These are phyloP conservation scores for Allomyces macrogynus DNA, from an alignment of 192 early-diverging fungal genomes.

Conservation along the genomic window DNA sequence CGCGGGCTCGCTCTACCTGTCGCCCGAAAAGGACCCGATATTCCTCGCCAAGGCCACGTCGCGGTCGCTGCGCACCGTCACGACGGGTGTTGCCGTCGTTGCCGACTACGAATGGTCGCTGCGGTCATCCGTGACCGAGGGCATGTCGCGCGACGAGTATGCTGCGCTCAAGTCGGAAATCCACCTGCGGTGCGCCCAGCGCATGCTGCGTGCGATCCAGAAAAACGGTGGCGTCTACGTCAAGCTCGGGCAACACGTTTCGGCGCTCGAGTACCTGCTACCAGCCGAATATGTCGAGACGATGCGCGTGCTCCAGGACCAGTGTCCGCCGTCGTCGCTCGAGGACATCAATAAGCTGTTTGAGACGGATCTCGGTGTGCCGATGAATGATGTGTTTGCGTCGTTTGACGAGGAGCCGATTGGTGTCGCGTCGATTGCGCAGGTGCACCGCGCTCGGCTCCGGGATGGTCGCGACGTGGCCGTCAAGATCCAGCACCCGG, in stretches of 20 bases:
- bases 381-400: slow-evolving; percentile 45
- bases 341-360: slow-evolving; percentile 51
- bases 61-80: slow-evolving; percentile 19
- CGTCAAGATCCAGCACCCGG: slow-evolving; percentile 83
- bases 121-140: slow-evolving; percentile 2
- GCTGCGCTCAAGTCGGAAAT: slow-evolving; percentile 21
- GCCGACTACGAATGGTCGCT: slow-evolving; percentile 36
- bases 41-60: slow-evolving; percentile 8
- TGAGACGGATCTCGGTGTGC: slow-evolving; percentile 37
- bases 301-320: slow-evolving; percentile 63
- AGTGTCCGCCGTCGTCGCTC: slow-evolving; percentile 50
- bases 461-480: slow-evolving; percentile 55
- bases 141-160: slow-evolving; percentile 9
- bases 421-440: slow-evolving; percentile 84
- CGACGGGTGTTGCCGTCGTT: slow-evolving; percentile 18
- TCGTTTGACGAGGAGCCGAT: slow-evolving; percentile 64
- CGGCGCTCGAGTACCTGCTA: slow-evolving; percentile 63
- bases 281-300: slow-evolving; percentile 78
- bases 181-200: slow-evolving; percentile 47
- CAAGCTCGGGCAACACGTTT: slow-evolving; percentile 72
- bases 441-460: slow-evolving; percentile 68
- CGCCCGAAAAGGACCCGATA: neutral
- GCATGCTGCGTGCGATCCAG: slow-evolving; percentile 35
- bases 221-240: slow-evolving; percentile 66
- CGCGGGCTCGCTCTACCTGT: neutral